Base-by-base conservation (phyloP, 2,329 filamentous ascomycete species). In the Lasiodiplodia citricola region DNA sequence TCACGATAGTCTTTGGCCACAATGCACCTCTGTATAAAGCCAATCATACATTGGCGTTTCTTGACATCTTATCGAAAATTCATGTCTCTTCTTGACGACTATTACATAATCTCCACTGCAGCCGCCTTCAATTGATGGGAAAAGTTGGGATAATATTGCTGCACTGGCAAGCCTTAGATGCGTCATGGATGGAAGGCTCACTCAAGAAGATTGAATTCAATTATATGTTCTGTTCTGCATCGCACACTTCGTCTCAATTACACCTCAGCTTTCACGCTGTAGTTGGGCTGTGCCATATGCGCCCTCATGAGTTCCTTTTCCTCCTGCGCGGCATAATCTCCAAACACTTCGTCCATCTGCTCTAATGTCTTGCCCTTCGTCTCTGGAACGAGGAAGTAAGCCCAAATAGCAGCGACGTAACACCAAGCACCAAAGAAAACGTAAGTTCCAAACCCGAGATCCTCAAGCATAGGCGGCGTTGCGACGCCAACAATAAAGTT, bases 401-500 rank as follows among this genome's bases (percentile, higher is more conserved):
- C 77, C 68, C 78, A 80, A 3, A 77, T 66, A 25, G 78, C 76
- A 1, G 75, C 74, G n/a, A 79, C 68, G 0, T 73, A 70, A 69
- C 75, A 78, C 66, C 79, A 78, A 14, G 76, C 75, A 2, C 76
- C 78, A 70, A 80, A 80, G 67, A 80, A 80, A 2, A 73, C 73
- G 50, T 79, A 79, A 0, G 76, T 76, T 3, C 84, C 84, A 70
- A 79, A 85, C 0, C 82, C 83, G 0, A 81, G 88, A 66, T 86
- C 85, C 69, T 86, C 79, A 25, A 92, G 85, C 47, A 91, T 84
- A 0, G 89, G 84, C 0, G 89, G 90, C 0, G 88, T 90, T 35
- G 91, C 85, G 73, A 91, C 84, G 47, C 90, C 54, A 35, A 90
- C 87, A 63, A 88, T 85, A 70, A 90, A 90, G 75, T 90, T 90